Conservation (phyloP, 768 basidiomycete genomes). For the Hortiboletus flavorubellus region DNA sequence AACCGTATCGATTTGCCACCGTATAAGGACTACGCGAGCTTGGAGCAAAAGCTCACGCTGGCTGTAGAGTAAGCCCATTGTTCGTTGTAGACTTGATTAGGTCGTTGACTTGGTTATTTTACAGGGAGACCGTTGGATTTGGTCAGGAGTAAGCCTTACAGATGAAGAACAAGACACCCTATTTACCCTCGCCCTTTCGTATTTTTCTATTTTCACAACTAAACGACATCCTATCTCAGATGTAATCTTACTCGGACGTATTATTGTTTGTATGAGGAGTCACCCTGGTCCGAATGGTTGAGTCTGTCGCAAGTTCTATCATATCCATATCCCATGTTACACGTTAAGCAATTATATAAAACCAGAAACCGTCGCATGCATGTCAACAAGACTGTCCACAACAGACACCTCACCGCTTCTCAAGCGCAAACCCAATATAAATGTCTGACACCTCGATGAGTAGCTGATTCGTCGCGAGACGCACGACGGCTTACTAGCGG, state of each 20-base stretch:
- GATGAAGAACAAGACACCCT: conserved; percentile 1
- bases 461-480: background rate
- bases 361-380: conserved; percentile 1
- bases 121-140: conserved; percentile 89
- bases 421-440: conserved; percentile 90
- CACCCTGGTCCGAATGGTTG: background rate
- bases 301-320: conserved; percentile 1
- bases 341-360: conserved; percentile 1
- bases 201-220: conserved; percentile 4
- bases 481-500: conserved; percentile 74
- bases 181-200: conserved; percentile 11
- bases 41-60: conserved; percentile 93
- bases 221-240: conserved; percentile 24
- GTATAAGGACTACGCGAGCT: conserved; percentile 90
- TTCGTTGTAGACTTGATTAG: conserved; percentile 4
- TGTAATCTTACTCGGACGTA: conserved; percentile 30
- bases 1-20: conserved; percentile 96
- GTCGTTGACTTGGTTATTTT: conserved; percentile 13
- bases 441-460: conserved; percentile 57
- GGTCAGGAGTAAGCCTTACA: conserved; percentile 72
- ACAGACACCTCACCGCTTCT: conserved; percentile 47
- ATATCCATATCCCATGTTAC: background rate
- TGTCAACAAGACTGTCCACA: background rate
- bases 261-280: conserved; percentile 10
- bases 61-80: conserved; percentile 77